phyloP scores from a whole-genome alignment of 192 early-diverging fungal species.

The Allomyces macrogynus region DNA sequence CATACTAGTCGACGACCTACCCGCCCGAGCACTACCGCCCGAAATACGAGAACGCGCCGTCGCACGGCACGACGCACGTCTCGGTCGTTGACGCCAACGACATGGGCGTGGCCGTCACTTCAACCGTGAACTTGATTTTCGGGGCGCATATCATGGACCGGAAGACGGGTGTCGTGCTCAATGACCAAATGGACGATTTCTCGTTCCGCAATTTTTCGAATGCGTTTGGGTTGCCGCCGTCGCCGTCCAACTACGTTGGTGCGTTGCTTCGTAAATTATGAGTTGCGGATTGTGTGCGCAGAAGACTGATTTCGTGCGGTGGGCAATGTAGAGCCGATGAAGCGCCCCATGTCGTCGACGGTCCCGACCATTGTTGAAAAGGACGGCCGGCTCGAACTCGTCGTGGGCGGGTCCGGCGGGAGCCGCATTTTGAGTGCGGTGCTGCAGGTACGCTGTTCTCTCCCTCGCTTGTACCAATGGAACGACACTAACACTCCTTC shows the following conservation, averaged over 20 bases:
- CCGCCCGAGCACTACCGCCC: constrained; percentile 60
- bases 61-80: constrained; percentile 83
- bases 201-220: constrained; percentile 36
- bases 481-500: not conserved
- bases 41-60: constrained; percentile 46
- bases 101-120: not conserved
- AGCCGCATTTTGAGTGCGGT: constrained; percentile 60
- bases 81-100: constrained; percentile 32
- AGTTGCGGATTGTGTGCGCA: no score
- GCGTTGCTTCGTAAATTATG: not conserved
- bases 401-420: constrained; percentile 62
- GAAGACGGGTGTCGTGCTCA: constrained; percentile 70
- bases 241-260: constrained; percentile 61
- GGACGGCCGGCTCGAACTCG: constrained; percentile 44
- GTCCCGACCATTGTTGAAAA: constrained; percentile 42
- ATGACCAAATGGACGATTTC: constrained; percentile 95
- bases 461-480: not conserved
- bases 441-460: constrained; percentile 17
- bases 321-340: constrained; percentile 29
- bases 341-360: constrained; percentile 59
- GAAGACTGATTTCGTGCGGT: no score
- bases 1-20: constrained; percentile 23
- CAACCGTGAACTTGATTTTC: constrained; percentile 54
- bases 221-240: constrained; percentile 59
- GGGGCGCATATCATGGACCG: constrained; percentile 73